Base-by-base conservation (phyloP, 2,329 filamentous ascomycete genomes). In the Oidium heveae region DNA sequence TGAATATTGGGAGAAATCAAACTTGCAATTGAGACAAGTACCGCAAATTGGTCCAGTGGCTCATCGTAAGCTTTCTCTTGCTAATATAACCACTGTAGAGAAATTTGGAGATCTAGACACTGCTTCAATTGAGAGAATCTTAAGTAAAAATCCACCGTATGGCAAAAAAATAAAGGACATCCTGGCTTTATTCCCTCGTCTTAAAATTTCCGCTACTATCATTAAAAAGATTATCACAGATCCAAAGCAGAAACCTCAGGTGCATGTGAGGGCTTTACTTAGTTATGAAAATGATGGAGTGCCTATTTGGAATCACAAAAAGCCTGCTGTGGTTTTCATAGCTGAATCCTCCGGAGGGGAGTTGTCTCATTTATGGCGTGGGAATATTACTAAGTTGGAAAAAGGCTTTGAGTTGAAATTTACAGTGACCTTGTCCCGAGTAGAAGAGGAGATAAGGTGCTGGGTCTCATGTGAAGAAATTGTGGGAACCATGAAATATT, bases 401-500 rank as follows among this genome's bases (percentile, higher is more conserved):
- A 75, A 81, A 32, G 69, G 70, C 7, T 61, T 72, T 24, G 74
- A 79, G 10, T 63, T 87, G 1, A 66, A 71, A 0, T 81, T 82
- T 58, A 74, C 68, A 20, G 74, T 79, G 0, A 68, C 74, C 0
- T 64, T 86, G 20, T 72, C 66, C 1, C 68, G 68, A 4, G 64
- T 70, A 0, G 73, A 75, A 18, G 75, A 82, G 55, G 68, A 72
- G 2, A 74, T 91, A 36, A 72, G 72, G 24, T 85, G 79, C 57
- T 77, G 80, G 63, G 71, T 88, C 52, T 84, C 85, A 65, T 96
- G 88, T 59, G 89, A 95, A 67, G 81, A 86, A 46, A 82, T 96
- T 61, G 85, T 80, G 2, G 78, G 78, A 1, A 80, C 77, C 0
- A 64, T 60, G 7, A 58, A 57, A 36, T 60, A 57, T 15, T 58